Percentiles rank a stretch among this genome's conserved stretches.
phyloP scores from a whole-genome alignment of 768 basidiomycete genomes.

The Hemileccinum rubropunctum region DNA sequence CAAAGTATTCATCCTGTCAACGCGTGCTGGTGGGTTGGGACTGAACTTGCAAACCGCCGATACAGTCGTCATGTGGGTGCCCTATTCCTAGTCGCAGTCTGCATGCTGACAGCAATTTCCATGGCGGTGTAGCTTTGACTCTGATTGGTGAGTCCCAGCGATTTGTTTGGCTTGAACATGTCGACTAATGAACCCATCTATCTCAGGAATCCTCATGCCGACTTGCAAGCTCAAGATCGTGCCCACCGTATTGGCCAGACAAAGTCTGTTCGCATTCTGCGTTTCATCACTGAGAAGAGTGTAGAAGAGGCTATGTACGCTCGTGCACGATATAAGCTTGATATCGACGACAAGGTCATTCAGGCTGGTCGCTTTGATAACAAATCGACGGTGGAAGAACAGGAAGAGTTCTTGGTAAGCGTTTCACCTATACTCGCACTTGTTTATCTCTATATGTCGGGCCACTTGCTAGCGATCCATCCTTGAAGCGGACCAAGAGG shows the following conservation, averaged over 20 bases:
- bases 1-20: slow-evolving; percentile 91
- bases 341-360: slow-evolving; percentile 99
- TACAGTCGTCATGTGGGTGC: slow-evolving; percentile 87
- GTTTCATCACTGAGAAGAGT: slow-evolving; percentile 97
- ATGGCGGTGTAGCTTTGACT: slow-evolving; percentile 58
- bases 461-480: slow-evolving; percentile 67
- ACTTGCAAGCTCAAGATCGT: slow-evolving; percentile 99
- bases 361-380: slow-evolving; percentile 99
- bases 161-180: neutral
- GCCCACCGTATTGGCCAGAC: slow-evolving; percentile 99
- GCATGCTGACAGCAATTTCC: slow-evolving; percentile 6
- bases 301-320: slow-evolving; percentile 98
- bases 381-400: slow-evolving; percentile 96
- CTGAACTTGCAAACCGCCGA: slow-evolving; percentile 95
- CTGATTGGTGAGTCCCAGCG: slow-evolving; percentile 52
- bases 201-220: slow-evolving; percentile 92
- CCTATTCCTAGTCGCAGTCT: neutral
- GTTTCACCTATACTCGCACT: neutral
- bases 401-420: slow-evolving; percentile 88
- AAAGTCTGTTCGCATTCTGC: slow-evolving; percentile 92
- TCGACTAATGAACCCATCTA: slow-evolving; percentile 2
- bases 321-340: slow-evolving; percentile 91
- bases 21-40: slow-evolving; percentile 89
- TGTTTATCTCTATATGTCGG: neutral
- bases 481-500: slow-evolving; percentile 85